Conservation (phyloP, 2,329 filamentous ascomycete species). For the Dendrostoma leiphaemia region DNA sequence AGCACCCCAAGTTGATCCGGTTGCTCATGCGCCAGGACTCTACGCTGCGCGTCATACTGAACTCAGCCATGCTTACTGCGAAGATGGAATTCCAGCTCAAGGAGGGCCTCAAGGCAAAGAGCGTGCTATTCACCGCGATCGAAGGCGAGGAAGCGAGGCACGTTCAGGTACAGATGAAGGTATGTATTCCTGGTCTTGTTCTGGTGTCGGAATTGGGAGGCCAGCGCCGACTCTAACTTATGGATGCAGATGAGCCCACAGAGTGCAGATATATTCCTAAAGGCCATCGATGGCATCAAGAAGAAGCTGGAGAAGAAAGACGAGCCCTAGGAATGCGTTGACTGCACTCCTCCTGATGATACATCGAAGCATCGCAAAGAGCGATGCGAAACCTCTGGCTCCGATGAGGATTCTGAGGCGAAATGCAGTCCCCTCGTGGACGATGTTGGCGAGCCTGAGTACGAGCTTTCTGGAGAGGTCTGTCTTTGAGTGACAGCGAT, state of each 20-base stretch:
- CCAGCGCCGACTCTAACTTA: background rate
- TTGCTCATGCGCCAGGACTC: constrained; percentile 91
- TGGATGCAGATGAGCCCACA: constrained; percentile 47
- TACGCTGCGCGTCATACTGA: constrained; percentile 81
- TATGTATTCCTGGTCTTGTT: constrained; percentile 30
- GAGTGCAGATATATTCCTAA: constrained; percentile 51
- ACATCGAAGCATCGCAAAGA: background rate
- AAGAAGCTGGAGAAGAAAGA: constrained; percentile 41
- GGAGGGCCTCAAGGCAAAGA: constrained; percentile 68
- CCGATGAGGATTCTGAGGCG: too few relatives aligned
- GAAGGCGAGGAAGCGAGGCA: constrained; percentile 54
- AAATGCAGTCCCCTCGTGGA: too few relatives aligned
- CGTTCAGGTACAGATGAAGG: constrained; percentile 61
- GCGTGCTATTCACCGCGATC: constrained; percentile 65
- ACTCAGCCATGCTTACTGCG: constrained; percentile 76
- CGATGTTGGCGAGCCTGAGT: too few relatives aligned
- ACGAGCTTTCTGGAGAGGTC: too few relatives aligned
- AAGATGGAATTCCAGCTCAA: constrained; percentile 78
- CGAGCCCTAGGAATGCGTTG: background rate
- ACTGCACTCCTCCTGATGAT: background rate
- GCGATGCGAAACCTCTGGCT: too few relatives aligned
- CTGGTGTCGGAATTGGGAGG: background rate
- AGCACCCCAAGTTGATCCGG: constrained; percentile 54
- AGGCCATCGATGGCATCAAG: constrained; percentile 48
- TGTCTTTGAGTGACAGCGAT: too few relatives aligned